These are phyloP conservation scores for Penicillium griseofulvum DNA, from an alignment of 2,329 filamentous ascomycete species.

Conservation along the genomic window DNA sequence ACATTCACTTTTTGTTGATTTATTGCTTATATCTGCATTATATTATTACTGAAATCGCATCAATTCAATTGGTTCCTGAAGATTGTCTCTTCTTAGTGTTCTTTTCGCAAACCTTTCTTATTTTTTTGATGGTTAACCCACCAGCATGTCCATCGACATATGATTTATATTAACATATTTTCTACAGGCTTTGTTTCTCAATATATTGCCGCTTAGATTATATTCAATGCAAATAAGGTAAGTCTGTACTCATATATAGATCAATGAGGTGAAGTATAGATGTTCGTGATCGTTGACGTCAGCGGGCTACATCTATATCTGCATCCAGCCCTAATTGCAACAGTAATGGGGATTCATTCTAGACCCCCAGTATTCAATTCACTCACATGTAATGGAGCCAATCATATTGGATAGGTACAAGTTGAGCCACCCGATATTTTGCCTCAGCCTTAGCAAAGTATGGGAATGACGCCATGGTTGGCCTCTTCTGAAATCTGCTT, in stretches of 20 bases:
- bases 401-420: neutral
- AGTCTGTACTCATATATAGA: neutral
- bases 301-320: neutral
- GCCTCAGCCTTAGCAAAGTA: neutral
- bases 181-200: neutral
- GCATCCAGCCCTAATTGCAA: neutral
- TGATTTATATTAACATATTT: neutral
- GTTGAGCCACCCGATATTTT: neutral
- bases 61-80: neutral
- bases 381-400: neutral
- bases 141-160: neutral
- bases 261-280: neutral
- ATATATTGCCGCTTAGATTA: neutral
- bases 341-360: neutral
- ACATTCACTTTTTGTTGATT: neutral
- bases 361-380: neutral
- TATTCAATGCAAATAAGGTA: too few relatives aligned
- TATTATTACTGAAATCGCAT: neutral
- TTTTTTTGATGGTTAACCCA: neutral
- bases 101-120: too few relatives aligned
- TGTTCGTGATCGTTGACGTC: neutral
- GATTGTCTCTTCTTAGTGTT: too few relatives aligned
- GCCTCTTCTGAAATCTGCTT: neutral
- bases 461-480: constrained; percentile 7
- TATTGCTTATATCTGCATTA: neutral